Base-by-base conservation (phyloP, 352 stramenopile species). In the Aphanomyces euteiches region DNA sequence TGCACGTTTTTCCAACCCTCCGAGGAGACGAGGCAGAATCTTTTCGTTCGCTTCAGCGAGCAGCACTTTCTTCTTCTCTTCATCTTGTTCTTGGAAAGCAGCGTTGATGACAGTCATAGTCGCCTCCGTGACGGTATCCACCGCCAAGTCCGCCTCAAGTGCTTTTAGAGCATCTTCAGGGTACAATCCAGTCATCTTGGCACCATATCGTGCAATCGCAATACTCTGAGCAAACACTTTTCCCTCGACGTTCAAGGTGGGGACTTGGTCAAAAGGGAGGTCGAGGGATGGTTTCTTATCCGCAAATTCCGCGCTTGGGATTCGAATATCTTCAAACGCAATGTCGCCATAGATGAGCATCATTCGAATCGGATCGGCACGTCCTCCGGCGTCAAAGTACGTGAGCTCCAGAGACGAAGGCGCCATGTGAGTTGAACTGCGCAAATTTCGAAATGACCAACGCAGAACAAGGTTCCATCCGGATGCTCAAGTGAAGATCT, bases 121-220 rank as follows among this genome's bases (percentile, higher is more conserved):
- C 21, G 75, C 36, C 36, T 85, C 78, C 15, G 65, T 58, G 7
- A 87, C 47, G 21, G 79, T 75, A 40, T 88, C 80, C 8, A 77
- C 72, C 28, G 79, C 72, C 68, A 78, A 81, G 36, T 89, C 81
- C 10, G 80, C 81, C 28, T 74, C 72, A 37, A 90, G 74, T 4
- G 66, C 75, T 47, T 88, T 67, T 0, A 80, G 39, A 5, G 78
- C 53, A 41, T 85, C 79, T 0, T 64, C 21, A 12, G 81, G 79
- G 75, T 85, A 88, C n/a, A 88, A 56, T 28, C 78, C 78, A 19
- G 37, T 58, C 7, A 89, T 48, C 45, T 76, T 80, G 40, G 79
- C 79, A 4, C 78, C 80, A 60, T 88, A 91, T 15, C 77, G 76
- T 8, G 74, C 75, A 64, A 88, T 85, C n/a, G 79, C 77, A 73